Base-by-base conservation (phyloP, 2,329 filamentous ascomycete genomes). In the Byssochlamys sp. region DNA sequence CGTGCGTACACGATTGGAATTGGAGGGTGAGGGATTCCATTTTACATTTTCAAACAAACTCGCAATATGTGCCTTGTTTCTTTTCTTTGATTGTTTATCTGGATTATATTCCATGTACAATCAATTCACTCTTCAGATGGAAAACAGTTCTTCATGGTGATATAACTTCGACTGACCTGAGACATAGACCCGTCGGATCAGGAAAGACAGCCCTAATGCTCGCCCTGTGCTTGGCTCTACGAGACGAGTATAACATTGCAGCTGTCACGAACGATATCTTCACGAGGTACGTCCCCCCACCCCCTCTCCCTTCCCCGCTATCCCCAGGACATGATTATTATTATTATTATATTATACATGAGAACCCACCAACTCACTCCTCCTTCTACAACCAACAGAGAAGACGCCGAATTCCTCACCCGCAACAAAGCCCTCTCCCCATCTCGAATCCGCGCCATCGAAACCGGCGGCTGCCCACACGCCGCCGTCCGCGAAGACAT, bases 181-280 rank as follows among this genome's bases (percentile, higher is more conserved):
- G 2, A 31, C 27, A 19, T 65, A 95, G 91, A 50, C 94, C 94
- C 60, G 94, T 99, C 56, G 94, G 94, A 62, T 96, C 91, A 26
- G 94, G 94, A 70, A 99, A 99, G 76, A 97, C 94, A 0, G 94
- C 94, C 19, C 83, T 97, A 28, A 97, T 99, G 92, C 85, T 96
- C 10, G 87, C 89, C 45, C 88, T 97, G 65, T 96, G 91, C 78
- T 86, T 86, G 35, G 87, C 88, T 6, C 85, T 99, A 5, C 88
- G 94, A 60, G 80, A 86, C 54, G 79, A 83, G 57, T 91, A 89
- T 82, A 90, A 86, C 70, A 88, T 99, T 68, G 94, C 94, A 0
- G 94, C 91, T 59, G 92, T 99, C 25, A 99, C 94, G 54, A 97
- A 97, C 81, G 92, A 97, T 80, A 97, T 97, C 80, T 97, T 97